Conservation (phyloP, 768 basidiomycete genomes). For the Mycena rebaudengoi region DNA sequence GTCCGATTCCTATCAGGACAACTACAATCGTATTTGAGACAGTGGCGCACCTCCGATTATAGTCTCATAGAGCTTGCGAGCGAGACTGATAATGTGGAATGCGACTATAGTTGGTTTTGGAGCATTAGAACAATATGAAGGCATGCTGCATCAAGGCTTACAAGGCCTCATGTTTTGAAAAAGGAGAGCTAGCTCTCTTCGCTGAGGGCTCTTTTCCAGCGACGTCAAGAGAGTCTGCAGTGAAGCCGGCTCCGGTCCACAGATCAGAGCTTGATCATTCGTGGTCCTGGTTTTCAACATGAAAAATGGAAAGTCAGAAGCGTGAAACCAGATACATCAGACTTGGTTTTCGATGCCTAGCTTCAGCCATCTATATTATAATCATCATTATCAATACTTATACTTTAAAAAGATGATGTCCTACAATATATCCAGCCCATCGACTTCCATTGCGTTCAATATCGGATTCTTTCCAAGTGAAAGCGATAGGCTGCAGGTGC, state of each 20-base stretch:
- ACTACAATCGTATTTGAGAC: neutral
- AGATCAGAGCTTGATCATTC: slow-evolving; percentile 2
- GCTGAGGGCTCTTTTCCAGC: too few species aligned
- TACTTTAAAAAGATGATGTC: too few species aligned
- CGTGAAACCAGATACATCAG: too few species aligned
- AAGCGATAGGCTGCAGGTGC: too few species aligned
- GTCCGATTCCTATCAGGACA: neutral
- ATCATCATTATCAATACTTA: too few species aligned
- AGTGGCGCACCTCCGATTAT: neutral
- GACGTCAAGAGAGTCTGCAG: too few species aligned
- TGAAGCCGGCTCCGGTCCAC: slow-evolving; percentile 4
- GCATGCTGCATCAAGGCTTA: neutral
- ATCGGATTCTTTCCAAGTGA: too few species aligned
- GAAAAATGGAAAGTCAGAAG: neutral
- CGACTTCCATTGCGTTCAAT: too few species aligned
- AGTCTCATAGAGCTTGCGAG: neutral
- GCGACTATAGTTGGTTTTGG: neutral
- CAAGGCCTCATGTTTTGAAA: neutral
- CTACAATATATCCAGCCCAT: too few species aligned
- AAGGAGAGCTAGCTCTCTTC: too few species aligned
- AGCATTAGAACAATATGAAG: neutral
- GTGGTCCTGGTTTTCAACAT: neutral
- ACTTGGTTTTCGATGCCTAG: too few species aligned
- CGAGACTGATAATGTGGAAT: neutral
- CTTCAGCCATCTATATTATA: too few species aligned